Evolutionary conservation across 2,329 filamentous ascomycete species (phyloP).

Genomic region (Biscogniauxia sp.): DNA sequence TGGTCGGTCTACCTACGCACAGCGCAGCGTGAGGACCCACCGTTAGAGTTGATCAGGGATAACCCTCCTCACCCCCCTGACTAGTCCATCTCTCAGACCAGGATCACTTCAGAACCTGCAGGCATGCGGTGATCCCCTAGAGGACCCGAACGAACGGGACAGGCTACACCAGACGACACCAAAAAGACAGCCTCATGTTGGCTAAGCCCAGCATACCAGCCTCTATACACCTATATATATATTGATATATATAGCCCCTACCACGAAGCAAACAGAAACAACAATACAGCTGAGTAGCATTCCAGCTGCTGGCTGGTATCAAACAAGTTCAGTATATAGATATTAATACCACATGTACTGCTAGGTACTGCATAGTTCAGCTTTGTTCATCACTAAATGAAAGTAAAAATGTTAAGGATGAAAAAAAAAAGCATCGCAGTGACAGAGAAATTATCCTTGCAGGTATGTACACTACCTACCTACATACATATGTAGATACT

Average conservation of each 20-base stretch:
- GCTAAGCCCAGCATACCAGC: not conserved
- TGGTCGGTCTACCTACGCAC: slow-evolving; percentile 18
- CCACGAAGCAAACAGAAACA: too few relatives aligned
- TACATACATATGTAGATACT: not conserved
- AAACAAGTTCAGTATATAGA: too few relatives aligned
- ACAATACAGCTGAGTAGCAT: too few relatives aligned
- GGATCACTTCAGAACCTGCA: slow-evolving; percentile 21
- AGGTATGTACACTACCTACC: not conserved
- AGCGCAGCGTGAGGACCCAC: slow-evolving; percentile 17
- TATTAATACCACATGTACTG: too few relatives aligned
- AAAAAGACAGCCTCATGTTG: not conserved
- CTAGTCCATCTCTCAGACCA: slow-evolving; percentile 14
- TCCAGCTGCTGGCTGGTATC: too few relatives aligned
- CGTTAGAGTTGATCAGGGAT: slow-evolving; percentile 23
- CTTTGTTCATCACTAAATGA: too few relatives aligned
- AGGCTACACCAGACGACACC: slow-evolving; percentile 1
- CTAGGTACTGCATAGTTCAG: too few relatives aligned
- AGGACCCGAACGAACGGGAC: slow-evolving; percentile 25
- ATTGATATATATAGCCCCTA: too few relatives aligned
- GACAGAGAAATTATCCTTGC: too few relatives aligned
- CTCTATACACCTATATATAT: too few relatives aligned
- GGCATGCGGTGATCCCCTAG: slow-evolving; percentile 5
- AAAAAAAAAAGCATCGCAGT: not conserved
- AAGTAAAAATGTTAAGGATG: too few relatives aligned
- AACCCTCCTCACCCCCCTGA: slow-evolving; percentile 13